phyloP scores from a whole-genome alignment of 805 yeast species.

The Wickerhamomyces sydowiorum region DNA sequence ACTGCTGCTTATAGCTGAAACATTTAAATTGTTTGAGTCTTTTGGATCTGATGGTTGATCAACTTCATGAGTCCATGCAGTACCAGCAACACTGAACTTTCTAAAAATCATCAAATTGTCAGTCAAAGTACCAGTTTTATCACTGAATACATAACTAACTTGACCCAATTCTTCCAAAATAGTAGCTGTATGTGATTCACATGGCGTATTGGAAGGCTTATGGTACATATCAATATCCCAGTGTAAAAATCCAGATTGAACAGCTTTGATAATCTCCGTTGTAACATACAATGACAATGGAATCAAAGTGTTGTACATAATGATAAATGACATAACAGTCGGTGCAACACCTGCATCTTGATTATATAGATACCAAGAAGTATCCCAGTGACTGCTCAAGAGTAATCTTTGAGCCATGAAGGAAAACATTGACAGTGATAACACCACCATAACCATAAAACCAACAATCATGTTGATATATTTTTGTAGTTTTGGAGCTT shows the following conservation, averaged over 20 bases:
- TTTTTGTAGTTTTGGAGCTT: slow-evolving; percentile 87
- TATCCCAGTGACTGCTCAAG: slow-evolving; percentile 33
- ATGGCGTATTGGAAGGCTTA: slow-evolving; percentile 76
- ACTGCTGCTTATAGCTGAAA: slow-evolving; percentile 11
- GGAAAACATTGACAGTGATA: slow-evolving; percentile 69
- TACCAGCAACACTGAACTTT: slow-evolving; percentile 81
- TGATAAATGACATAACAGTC: slow-evolving; percentile 90
- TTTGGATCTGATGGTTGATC: slow-evolving; percentile 29
- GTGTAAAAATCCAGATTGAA: slow-evolving; percentile 77
- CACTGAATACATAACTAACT: slow-evolving; percentile 90
- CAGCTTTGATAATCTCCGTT: slow-evolving; percentile 89
- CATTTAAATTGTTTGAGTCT: slow-evolving; percentile 23
- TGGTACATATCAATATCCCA: slow-evolving; percentile 96
- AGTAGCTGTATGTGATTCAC: slow-evolving; percentile 92
- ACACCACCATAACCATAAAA: slow-evolving; percentile 83
- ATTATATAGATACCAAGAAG: slow-evolving; percentile 68
- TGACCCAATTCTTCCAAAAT: slow-evolving; percentile 96
- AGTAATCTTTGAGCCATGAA: slow-evolving; percentile 68
- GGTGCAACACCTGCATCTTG: slow-evolving; percentile 83
- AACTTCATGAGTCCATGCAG: slow-evolving; percentile 81
- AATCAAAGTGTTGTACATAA: slow-evolving; percentile 95
- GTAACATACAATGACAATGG: slow-evolving; percentile 94
- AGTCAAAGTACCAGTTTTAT: slow-evolving; percentile 95
- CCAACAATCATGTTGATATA: slow-evolving; percentile 78
- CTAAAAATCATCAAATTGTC: slow-evolving; percentile 92